Evolutionary conservation across 495 filamentous ascomycete genomes (phyloP).

Genomic region (Neurospora africana): DNA sequence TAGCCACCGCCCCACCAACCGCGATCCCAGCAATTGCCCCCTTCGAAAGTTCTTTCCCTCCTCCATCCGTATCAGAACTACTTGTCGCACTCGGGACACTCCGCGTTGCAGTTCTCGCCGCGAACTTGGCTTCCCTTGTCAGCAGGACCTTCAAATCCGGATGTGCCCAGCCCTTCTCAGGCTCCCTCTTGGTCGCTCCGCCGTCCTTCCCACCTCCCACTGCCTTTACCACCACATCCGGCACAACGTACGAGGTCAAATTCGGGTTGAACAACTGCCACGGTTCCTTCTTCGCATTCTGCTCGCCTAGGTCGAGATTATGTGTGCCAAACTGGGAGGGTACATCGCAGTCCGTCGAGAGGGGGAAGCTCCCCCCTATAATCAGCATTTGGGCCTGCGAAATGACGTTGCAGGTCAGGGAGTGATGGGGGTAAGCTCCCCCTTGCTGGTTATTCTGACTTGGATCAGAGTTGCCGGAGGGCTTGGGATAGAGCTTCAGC

Average conservation of each 20-base stretch:
- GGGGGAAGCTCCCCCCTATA: constrained; percentile 56
- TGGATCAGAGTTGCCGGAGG: neutral
- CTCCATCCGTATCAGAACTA: neutral
- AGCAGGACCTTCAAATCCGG: constrained; percentile 19
- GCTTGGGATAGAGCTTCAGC: constrained; percentile 37
- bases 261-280: constrained; percentile 21
- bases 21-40: constrained; percentile 23
- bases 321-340: constrained; percentile 49
- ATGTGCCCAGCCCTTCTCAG: constrained; percentile 29
- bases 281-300: constrained; percentile 21
- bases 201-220: constrained; percentile 52
- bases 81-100: constrained; percentile 6
- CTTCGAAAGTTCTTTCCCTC: constrained; percentile 6
- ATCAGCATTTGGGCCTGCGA: constrained; percentile 51
- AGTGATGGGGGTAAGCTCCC: constrained; percentile 31
- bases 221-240: constrained; percentile 43
- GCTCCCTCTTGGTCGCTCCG: constrained; percentile 56
- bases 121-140: constrained; percentile 19
- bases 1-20: constrained; percentile 6
- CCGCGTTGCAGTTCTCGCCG: constrained; percentile 14
- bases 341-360: constrained; percentile 54
- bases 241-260: constrained; percentile 47
- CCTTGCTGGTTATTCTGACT: constrained; percentile 6
- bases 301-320: constrained; percentile 44
- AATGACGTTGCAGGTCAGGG: constrained; percentile 42